Evolutionary conservation across 2,329 filamentous ascomycete genomes (phyloP).

Genomic region (Magnaporthiopsis poae): DNA sequence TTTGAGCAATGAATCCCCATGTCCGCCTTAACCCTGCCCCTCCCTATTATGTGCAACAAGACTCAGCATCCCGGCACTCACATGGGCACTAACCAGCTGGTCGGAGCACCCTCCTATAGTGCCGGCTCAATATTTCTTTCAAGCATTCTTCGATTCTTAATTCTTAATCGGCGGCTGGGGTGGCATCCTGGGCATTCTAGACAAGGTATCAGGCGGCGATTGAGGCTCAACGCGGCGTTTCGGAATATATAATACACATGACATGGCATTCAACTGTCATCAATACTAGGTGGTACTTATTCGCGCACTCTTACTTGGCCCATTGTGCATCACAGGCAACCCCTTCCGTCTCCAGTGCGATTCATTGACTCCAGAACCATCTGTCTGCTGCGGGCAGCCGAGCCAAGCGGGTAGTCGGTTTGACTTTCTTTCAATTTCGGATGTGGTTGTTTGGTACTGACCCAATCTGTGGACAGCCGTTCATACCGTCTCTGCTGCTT

Average conservation of each 20-base stretch:
- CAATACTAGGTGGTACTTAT: neutral
- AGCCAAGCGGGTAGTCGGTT: neutral
- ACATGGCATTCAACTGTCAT: constrained; percentile 4
- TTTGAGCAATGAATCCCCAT: neutral
- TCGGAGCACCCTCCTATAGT: neutral
- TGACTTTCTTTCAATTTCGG: neutral
- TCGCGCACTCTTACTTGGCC: neutral
- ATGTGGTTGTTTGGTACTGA: neutral
- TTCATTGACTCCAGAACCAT: neutral
- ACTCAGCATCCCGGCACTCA: neutral
- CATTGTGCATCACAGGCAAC: neutral
- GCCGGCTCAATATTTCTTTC: neutral
- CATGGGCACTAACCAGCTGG: neutral
- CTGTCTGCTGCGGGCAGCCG: neutral
- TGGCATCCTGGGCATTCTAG: neutral
- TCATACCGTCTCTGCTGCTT: neutral
- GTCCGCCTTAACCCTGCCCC: neutral
- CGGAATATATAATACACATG: neutral
- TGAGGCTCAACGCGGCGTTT: neutral
- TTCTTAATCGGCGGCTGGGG: neutral
- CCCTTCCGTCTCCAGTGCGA: neutral
- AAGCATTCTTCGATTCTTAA: neutral
- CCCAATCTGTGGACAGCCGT: neutral
- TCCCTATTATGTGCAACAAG: neutral
- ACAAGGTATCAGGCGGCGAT: neutral